phyloP scores from a whole-genome alignment of 805 yeast genomes.

The Cyberlindnera petersonii region DNA sequence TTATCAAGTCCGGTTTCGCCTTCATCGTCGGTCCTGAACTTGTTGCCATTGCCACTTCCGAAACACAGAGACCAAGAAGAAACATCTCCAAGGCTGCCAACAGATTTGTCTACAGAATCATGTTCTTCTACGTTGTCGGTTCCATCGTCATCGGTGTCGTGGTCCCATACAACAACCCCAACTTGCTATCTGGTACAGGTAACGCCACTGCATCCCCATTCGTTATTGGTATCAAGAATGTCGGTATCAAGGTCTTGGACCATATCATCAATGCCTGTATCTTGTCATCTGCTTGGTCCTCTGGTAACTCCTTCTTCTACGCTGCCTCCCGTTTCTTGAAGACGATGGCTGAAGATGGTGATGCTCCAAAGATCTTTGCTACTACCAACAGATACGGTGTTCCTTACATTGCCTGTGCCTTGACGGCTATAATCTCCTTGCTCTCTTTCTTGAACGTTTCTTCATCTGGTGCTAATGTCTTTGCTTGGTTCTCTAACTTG shows the following conservation, averaged over 20 bases:
- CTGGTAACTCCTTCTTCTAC: constrained; percentile 76
- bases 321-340: constrained; percentile 72
- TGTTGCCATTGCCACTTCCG: constrained; percentile 55
- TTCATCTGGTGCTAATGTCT: constrained; percentile 51
- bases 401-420: constrained; percentile 52
- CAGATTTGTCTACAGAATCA: constrained; percentile 51
- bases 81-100: constrained; percentile 58
- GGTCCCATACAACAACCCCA: constrained; percentile 56
- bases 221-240: constrained; percentile 72
- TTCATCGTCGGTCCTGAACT: constrained; percentile 63
- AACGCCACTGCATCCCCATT: constrained; percentile 75
- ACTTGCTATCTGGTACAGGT: constrained; percentile 45
- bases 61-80: constrained; percentile 54
- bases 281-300: constrained; percentile 73
- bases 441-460: constrained; percentile 71
- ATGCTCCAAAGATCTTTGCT: constrained; percentile 69
- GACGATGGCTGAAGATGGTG: constrained; percentile 67
- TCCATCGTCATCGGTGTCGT: constrained; percentile 66
- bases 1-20: constrained; percentile 62
- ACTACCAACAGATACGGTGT: constrained; percentile 66
- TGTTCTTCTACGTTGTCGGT: constrained; percentile 60
- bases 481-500: constrained; percentile 70
- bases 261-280: constrained; percentile 77
- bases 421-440: constrained; percentile 42
- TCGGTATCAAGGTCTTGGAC: constrained; percentile 63